A percentile compares a stretch with the other conserved stretches of the same genome.
phyloP scores from a whole-genome alignment of 2,329 filamentous ascomycete genomes.

The Pseudogymnoascus sp. region DNA sequence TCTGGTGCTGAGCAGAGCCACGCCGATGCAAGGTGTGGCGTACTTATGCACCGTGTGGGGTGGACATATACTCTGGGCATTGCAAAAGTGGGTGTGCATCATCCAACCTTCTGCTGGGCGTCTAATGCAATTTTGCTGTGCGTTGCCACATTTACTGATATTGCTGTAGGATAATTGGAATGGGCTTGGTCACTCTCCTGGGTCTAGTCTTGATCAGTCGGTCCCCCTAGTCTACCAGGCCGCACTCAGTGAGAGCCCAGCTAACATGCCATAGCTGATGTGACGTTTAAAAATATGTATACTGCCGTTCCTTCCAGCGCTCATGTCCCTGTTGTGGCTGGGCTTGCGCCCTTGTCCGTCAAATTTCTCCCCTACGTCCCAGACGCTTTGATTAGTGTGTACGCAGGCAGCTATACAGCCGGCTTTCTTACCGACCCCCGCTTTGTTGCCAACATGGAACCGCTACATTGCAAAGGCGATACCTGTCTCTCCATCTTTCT shows the following conservation, averaged over 20 bases:
- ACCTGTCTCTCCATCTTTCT: conserved; percentile 4
- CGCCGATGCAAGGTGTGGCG: conserved; percentile 4
- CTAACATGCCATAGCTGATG: conserved; percentile 2
- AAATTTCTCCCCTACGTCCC: background rate
- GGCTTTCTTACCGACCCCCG: background rate
- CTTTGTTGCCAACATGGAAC: conserved; percentile 3
- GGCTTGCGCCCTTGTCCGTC: conserved; percentile 2
- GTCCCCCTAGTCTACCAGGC: background rate
- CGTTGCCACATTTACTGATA: background rate
- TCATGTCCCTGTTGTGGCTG: background rate
- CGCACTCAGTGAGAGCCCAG: background rate
- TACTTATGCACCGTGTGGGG: conserved; percentile 5
- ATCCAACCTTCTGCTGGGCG: background rate
- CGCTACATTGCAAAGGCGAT: background rate
- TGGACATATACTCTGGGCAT: background rate
- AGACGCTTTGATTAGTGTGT: background rate
- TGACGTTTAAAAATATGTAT: conserved; percentile 6
- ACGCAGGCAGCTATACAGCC: background rate
- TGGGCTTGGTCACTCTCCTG: background rate
- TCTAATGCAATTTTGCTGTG: background rate
- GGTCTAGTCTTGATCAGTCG: conserved; percentile 1
- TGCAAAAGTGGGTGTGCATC: conserved; percentile 2
- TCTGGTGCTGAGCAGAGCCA: conserved; percentile 5
- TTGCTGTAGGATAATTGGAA: background rate
- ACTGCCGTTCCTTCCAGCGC: background rate